Conservation (phyloP, 306 rosid species). For the Mimosa bimucronata region DNA sequence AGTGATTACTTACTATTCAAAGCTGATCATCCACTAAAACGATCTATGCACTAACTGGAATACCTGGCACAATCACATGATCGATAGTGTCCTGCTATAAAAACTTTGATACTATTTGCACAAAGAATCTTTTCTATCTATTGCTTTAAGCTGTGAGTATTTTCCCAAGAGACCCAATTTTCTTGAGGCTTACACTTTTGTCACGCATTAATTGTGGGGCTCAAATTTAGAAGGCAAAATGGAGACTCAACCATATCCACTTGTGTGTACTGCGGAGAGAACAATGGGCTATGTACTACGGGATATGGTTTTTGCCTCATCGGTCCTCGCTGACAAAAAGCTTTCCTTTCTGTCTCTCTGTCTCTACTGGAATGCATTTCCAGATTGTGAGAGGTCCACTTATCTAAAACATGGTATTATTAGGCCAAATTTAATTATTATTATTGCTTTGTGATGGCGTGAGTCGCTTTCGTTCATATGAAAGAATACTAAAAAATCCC, state of each 20-base stretch:
- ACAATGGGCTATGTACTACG: slow-evolving; percentile 7
- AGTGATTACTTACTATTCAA: not conserved
- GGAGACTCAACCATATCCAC: slow-evolving; percentile 19
- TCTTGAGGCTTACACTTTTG: not conserved
- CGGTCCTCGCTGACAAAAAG: slow-evolving; percentile 23
- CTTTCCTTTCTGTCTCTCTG: slow-evolving; percentile 35
- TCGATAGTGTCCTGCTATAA: not conserved
- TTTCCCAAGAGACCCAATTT: not conserved
- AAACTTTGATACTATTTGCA: not conserved
- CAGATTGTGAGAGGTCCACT: not conserved
- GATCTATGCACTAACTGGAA: not conserved
- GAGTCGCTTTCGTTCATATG: too few species aligned
- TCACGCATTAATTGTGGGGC: slow-evolving; percentile 31
- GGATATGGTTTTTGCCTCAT: slow-evolving; percentile 21
- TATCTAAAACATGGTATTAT: not conserved
- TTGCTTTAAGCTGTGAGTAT: not conserved
- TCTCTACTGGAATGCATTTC: slow-evolving; percentile 24
- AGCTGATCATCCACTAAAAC: not conserved
- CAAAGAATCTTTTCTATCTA: slow-evolving; percentile 7
- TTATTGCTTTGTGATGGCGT: not conserved
- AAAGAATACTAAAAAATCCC: too few species aligned
- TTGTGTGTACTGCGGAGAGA: slow-evolving; percentile 21
- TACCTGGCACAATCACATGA: not conserved
- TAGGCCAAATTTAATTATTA: not conserved
- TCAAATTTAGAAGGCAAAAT: slow-evolving; percentile 5